Evolutionary conservation across 805 yeast genomes (phyloP), one percentile per base, ranked within the genome.

Genomic region (Metschnikowia chrysomelidarum): DNA sequence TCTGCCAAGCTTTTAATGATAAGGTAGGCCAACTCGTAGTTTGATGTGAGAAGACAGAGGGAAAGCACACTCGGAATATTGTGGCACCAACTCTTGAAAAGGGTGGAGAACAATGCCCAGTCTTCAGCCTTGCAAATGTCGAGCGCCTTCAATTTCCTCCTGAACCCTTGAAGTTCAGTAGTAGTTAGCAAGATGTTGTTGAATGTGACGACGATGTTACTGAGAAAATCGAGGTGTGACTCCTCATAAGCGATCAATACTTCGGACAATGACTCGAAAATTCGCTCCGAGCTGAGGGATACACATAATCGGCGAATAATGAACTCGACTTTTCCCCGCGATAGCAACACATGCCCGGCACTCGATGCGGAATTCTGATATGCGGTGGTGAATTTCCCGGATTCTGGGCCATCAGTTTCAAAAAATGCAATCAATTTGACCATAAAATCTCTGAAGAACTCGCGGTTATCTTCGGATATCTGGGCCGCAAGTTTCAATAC

Each of bases 1-100:
- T 87, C 86, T 1, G 87, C 89, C 46, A 89, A 69, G n/a, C 75
- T 76, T 49, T 84, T 82, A 22, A 93, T 73, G 1, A 91, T 83
- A n/a, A 79, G 67, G 54, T 79, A 91, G 0, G 96, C 93, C 41
- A 89, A 70, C 53, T 87, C 93, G 56, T 93, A 91, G 36, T 87
- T 85, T 36, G 89, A 89, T 0, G 97, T 84, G 10, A 91, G 65
- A 24, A 93, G 66, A 50, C 97, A 88, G 14, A 93, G 69, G 2
- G 95, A 80, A 26, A 93, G 64, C 0, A 89, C 85, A 4, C 97
- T 89, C 1, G 94, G 88, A 0, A 96, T 80, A 54, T 87, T 91
- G 42, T 82, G 82, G 46, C 95, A 80, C 98, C 98, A 93, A 39
- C 94, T 80, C 51, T 78, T 80, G 62, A 91, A 93, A 36, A 93